These are phyloP conservation scores for Pichia nanzhaoensis DNA, from an alignment of 805 yeast species.

Conservation along the genomic window DNA sequence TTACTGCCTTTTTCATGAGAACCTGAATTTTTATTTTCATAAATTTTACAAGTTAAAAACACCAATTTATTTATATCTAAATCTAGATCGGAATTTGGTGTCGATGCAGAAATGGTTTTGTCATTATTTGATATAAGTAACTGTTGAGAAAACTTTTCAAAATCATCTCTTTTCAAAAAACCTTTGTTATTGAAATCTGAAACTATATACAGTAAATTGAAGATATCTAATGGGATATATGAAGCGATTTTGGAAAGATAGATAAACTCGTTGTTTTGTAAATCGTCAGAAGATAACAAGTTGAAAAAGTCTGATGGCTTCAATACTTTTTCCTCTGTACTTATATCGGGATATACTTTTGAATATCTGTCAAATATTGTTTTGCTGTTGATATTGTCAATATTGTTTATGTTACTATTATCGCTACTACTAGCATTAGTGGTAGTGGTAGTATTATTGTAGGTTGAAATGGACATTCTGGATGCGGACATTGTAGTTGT, in stretches of 20 bases:
- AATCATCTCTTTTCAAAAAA: conserved; percentile 47
- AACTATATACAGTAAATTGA: conserved; percentile 68
- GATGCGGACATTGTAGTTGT: too few relatives aligned
- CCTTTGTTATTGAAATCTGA: conserved; percentile 75
- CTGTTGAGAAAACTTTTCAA: conserved; percentile 61
- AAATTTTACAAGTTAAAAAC: conserved; percentile 47
- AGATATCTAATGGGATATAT: conserved; percentile 46
- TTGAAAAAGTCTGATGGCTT: conserved; percentile 33
- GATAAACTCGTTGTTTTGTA: conserved; percentile 9
- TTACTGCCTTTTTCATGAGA: too few relatives aligned
- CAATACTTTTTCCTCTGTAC: conserved; percentile 29
- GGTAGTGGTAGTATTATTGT: too few relatives aligned
- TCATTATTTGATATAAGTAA: conserved; percentile 20
- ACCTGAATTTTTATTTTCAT: conserved; percentile 28
- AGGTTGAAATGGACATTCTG: too few relatives aligned
- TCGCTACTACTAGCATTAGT: neutral
- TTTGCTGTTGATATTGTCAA: neutral
- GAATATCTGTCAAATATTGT: conserved; percentile 40
- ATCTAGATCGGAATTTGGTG: conserved; percentile 38
- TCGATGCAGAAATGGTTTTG: neutral
- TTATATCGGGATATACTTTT: conserved; percentile 28
- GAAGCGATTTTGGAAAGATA: conserved; percentile 22
- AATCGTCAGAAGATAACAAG: conserved; percentile 38
- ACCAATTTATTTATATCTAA: conserved; percentile 42
- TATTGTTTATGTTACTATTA: neutral